A percentile compares a stretch with the other conserved stretches of the same genome.
Evolutionary conservation across 805 yeast species (phyloP).

Genomic region (Candida glaebosa): DNA sequence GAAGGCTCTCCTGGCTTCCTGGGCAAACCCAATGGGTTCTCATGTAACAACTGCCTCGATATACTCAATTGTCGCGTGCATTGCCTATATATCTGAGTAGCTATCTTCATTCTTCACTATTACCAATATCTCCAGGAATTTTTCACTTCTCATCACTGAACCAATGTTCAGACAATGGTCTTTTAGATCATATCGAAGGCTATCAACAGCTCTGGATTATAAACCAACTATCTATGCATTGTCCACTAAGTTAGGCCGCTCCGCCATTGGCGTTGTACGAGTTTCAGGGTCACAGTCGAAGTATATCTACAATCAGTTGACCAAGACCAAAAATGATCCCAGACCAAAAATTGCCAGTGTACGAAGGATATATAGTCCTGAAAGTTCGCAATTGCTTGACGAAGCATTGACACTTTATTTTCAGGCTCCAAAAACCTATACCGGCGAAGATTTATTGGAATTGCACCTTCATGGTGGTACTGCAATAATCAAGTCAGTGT

Average conservation of each 20-base stretch:
- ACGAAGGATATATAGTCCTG: conserved; percentile 50
- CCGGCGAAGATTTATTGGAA: conserved; percentile 90
- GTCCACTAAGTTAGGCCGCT: conserved; percentile 74
- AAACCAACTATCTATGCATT: conserved; percentile 83
- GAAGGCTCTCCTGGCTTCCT: conserved; percentile 11
- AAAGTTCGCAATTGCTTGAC: conserved; percentile 51
- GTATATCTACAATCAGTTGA: conserved; percentile 44
- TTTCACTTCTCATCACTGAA: conserved; percentile 3
- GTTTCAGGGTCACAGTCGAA: conserved; percentile 69
- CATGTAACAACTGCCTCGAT: conserved; percentile 20
- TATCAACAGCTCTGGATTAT: conserved; percentile 3
- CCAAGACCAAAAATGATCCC: conserved; percentile 38
- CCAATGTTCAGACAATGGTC: neutral
- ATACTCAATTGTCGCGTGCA: neutral
- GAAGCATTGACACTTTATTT: conserved; percentile 73
- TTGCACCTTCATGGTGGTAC: conserved; percentile 93
- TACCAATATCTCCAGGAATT: too few relatives aligned
- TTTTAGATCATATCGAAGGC: neutral
- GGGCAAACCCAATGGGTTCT: conserved; percentile 42
- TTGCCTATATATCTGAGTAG: too few relatives aligned
- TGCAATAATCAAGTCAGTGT: conserved; percentile 71
- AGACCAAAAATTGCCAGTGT: conserved; percentile 54
- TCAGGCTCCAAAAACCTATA: conserved; percentile 71
- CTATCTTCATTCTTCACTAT: too few relatives aligned
- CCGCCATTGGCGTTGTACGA: conserved; percentile 86